Evolutionary conservation across 2,329 filamentous ascomycete species (phyloP), one percentile per base, ranked within the genome.

Genomic region (Coniella lustricola): DNA sequence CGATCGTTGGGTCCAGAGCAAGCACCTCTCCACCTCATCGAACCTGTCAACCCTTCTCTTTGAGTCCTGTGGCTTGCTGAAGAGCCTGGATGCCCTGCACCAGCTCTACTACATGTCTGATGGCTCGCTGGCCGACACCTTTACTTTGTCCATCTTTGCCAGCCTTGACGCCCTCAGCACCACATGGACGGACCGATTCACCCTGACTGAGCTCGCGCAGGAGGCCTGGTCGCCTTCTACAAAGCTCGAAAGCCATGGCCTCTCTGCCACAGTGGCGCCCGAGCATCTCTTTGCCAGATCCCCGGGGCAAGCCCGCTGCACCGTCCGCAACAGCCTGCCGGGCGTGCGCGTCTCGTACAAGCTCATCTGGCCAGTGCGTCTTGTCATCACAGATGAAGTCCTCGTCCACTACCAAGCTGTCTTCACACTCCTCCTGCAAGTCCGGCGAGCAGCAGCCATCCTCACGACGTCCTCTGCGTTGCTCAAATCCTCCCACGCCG

Each of bases 101-200:
- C 69, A 76, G 34, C 68, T 96, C 14, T 96, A 90, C 62, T 74
- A 95, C 18, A 85, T 86, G 65, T 79, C 78, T 14, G 82, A 96
- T 57, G 87, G 89, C 2, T 76, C 81, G 1, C 69, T 81, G 1
- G 78, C 84, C 1, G 77, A 84, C 40, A 65, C 69, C 0, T 84
- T 95, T 56, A 78, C 84, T 12, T 73, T 75, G 21, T 76, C 77
- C 12, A 64, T 96, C 1, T 95, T 95, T 60, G 78, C 83, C 48
- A 82, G 85, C 42, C 76, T 96, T 38, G 86, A 93, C 56, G 71
- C 68, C 2, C 58, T 75, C 14, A 73, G 69, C 60, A 64, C 60
- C 5, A 69, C 68, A 32, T 96, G 90, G 90, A 83, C 84, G 53
- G 89, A 96, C 62, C 79, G 82, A 17, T 95, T 91, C 59, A 75